Evolutionary conservation across 768 basidiomycete species (phyloP).

Genomic region (Hysterangium stoloniferum): DNA sequence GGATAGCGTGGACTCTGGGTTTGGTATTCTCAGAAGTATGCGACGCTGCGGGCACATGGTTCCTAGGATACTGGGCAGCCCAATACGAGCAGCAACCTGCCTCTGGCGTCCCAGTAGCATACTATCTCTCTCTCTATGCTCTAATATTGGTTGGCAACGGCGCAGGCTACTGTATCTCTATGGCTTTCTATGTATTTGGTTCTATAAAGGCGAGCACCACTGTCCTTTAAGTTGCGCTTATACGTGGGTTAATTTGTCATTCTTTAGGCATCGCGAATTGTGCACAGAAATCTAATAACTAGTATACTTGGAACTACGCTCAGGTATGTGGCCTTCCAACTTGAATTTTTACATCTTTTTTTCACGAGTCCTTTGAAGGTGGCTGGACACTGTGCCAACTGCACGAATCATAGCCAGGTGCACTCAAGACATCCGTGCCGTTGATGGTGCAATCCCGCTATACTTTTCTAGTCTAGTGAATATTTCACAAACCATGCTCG

Average conservation of each 20-base stretch:
- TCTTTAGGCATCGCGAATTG: background rate
- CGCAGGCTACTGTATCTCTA: background rate
- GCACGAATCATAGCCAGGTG: conserved; percentile 20
- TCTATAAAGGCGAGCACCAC: background rate
- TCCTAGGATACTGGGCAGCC: conserved; percentile 6
- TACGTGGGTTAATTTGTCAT: background rate
- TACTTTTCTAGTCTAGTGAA: conserved; percentile 2
- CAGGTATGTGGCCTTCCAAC: background rate
- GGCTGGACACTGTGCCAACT: conserved; percentile 19
- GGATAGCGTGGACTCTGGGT: conserved; percentile 6
- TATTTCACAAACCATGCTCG: conserved; percentile 8
- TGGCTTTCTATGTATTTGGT: background rate
- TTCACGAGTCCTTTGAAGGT: conserved; percentile 1
- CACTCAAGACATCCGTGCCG: conserved; percentile 16
- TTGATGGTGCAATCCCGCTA: conserved; percentile 9
- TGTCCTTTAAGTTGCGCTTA: background rate
- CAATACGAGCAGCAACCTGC: conserved; percentile 3
- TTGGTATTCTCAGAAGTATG: background rate
- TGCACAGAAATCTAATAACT: conserved; percentile 8
- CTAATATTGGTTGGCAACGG: background rate
- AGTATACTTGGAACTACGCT: conserved; percentile 13
- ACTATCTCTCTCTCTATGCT: background rate
- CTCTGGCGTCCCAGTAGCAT: conserved; percentile 1
- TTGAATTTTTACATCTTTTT: background rate
- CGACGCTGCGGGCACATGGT: background rate